These are phyloP conservation scores for Aphanomyces euteiches DNA, from an alignment of 352 stramenopile genomes.

Conservation along the genomic window DNA sequence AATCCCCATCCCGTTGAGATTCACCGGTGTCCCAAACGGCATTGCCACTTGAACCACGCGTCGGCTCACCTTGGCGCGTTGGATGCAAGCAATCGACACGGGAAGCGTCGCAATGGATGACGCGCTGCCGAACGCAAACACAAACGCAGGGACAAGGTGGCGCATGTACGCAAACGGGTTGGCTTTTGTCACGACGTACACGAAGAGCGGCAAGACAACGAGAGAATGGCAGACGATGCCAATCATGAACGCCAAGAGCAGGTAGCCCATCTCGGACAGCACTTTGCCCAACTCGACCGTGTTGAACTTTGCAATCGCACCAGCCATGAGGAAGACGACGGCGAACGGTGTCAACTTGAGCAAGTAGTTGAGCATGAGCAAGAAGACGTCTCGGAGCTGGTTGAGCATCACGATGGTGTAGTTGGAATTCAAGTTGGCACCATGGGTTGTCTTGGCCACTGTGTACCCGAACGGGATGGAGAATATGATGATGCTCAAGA, in stretches of 20 bases:
- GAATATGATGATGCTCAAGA: constrained; percentile 69
- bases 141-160: constrained; percentile 58
- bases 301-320: constrained; percentile 42
- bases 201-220: constrained; percentile 53
- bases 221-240: constrained; percentile 46
- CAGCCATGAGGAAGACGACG: constrained; percentile 67
- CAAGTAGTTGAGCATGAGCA: constrained; percentile 69
- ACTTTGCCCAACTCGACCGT: constrained; percentile 34
- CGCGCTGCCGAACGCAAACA: constrained; percentile 59
- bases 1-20: constrained; percentile 52
- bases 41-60: neutral
- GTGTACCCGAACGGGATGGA: constrained; percentile 61
- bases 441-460: constrained; percentile 44
- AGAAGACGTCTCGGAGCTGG: constrained; percentile 62
- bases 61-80: constrained; percentile 40
- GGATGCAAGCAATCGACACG: constrained; percentile 58
- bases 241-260: constrained; percentile 40
- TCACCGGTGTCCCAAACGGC: constrained; percentile 56
- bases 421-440: constrained; percentile 52
- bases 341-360: constrained; percentile 64
- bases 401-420: constrained; percentile 53
- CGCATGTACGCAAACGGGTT: constrained; percentile 71
- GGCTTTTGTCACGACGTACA: constrained; percentile 58
- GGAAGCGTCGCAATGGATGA: constrained; percentile 66
- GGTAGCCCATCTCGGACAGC: constrained; percentile 50